phyloP scores from a whole-genome alignment of 2,329 filamentous ascomycete species.

The Neofusicoccum parvum region DNA sequence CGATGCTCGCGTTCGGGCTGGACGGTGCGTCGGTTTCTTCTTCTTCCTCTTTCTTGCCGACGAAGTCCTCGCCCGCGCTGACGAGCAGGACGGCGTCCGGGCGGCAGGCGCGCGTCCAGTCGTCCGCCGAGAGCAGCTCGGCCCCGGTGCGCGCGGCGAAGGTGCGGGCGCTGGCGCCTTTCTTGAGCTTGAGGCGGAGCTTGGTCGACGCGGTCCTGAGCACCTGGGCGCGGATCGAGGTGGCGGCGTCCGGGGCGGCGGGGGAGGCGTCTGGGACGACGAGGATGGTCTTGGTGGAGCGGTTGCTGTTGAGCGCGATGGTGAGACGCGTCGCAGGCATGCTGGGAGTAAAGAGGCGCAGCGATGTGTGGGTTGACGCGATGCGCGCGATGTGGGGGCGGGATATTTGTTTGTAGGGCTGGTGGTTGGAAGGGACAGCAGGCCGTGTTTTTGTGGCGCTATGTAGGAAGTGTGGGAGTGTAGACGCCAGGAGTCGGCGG shows the following conservation, averaged over 20 bases:
- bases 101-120: conserved; percentile 31
- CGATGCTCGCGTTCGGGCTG: conserved; percentile 27
- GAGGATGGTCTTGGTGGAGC: conserved; percentile 32
- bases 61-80: conserved; percentile 34
- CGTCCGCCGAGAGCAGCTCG: conserved; percentile 31
- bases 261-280: conserved; percentile 29
- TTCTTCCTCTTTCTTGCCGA: conserved; percentile 31
- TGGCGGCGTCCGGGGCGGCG: conserved; percentile 24
- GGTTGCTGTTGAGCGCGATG: conserved; percentile 35
- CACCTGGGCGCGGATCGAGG: conserved; percentile 30
- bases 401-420: neutral
- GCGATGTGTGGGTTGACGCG: neutral
- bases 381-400: neutral
- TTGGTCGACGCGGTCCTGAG: conserved; percentile 36
- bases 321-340: conserved; percentile 30
- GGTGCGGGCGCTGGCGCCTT: conserved; percentile 26
- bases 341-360: too few species aligned
- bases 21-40: neutral
- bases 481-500: too few species aligned
- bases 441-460: too few species aligned
- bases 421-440: too few species aligned
- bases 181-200: conserved; percentile 33
- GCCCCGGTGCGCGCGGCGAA: conserved; percentile 31
- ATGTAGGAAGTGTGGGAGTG: too few species aligned
- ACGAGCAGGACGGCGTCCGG: conserved; percentile 34